Base-by-base conservation (phyloP, 441 rosid genomes). In the Erysimum pusillum region DNA sequence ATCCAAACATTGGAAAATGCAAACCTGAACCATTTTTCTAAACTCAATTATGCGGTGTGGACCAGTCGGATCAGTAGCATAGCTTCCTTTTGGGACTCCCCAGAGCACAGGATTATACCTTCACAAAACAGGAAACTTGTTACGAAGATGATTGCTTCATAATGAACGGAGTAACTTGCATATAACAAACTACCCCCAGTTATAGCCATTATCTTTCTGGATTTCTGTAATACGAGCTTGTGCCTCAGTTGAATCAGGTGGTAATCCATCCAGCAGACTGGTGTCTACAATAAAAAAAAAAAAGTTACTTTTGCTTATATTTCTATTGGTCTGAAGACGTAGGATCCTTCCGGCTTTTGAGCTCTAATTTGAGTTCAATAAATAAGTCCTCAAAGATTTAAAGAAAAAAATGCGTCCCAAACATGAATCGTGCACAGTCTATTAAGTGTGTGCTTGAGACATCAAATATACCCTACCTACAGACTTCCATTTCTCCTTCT, bases 81-180 rank as follows among this genome's bases (percentile, higher is more conserved):
- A 96, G 87, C 98, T 93, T 87, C 99, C 99, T 85, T 93, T 96
- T 45, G 98, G 98, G 76, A 91, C 94, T 52, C 97, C 98, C 98
- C 97, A 93, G 18, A 96, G 89, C 76, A 91, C 91, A 66, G 98
- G 99, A 89, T 96, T 90, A 81, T 96, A 96, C 85, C 98, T 96
- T 71, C 79, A 73, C 60, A 65, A 70, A 79, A 76, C 15, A 64
- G 36, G 58, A 68, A 80, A 70, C 8, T 79, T 75, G 73, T 61
- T 72, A 45, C 32, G 45, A 66, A 63, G 76, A 51, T 59, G 61
- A 20, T 49, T 52, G 42, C 31, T 14, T 75, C 42, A 75, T 46
- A 63, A 69, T 71, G 74, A 80, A 62, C 17, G 59, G 9, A 78
- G 64, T 49, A 49, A 61, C 66, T 60, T 36, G 54, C n/a, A 32